Evolutionary conservation across 192 early-diverging fungal species (phyloP).

Genomic region (Rhizophagus prolifer): DNA sequence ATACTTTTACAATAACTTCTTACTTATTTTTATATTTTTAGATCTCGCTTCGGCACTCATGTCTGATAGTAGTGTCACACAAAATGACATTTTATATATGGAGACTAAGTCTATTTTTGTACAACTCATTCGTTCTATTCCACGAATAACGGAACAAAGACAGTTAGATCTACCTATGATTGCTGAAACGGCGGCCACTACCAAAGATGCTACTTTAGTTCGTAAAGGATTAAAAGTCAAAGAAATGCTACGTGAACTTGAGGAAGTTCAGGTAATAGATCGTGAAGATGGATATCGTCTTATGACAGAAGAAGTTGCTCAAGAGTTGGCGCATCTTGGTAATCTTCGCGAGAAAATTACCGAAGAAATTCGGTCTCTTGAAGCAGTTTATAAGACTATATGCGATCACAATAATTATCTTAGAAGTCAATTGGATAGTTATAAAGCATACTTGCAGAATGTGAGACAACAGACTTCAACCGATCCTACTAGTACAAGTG

Average conservation of each 20-base stretch:
- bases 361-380: constrained; percentile 74
- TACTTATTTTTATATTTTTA: constrained; percentile 1
- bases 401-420: constrained; percentile 93
- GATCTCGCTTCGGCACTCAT: constrained; percentile 63
- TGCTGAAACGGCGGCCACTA: constrained; percentile 84
- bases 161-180: constrained; percentile 67
- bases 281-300: constrained; percentile 72
- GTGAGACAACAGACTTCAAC: constrained; percentile 79
- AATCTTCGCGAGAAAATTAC: constrained; percentile 86
- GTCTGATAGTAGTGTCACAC: constrained; percentile 88
- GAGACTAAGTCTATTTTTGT: constrained; percentile 94
- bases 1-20: background rate
- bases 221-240: constrained; percentile 94
- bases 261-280: constrained; percentile 74
- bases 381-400: constrained; percentile 89
- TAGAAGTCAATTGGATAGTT: constrained; percentile 83
- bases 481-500: constrained; percentile 39
- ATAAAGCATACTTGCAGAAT: constrained; percentile 93
- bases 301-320: constrained; percentile 84
- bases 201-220: constrained; percentile 84
- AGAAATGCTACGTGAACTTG: constrained; percentile 89
- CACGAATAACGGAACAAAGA: constrained; percentile 56
- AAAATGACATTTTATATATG: constrained; percentile 92
- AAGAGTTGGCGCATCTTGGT: constrained; percentile 89
- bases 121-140: constrained; percentile 88